These are phyloP conservation scores for Populus tomentosa DNA, from an alignment of 441 rosid genomes.

Conservation along the genomic window DNA sequence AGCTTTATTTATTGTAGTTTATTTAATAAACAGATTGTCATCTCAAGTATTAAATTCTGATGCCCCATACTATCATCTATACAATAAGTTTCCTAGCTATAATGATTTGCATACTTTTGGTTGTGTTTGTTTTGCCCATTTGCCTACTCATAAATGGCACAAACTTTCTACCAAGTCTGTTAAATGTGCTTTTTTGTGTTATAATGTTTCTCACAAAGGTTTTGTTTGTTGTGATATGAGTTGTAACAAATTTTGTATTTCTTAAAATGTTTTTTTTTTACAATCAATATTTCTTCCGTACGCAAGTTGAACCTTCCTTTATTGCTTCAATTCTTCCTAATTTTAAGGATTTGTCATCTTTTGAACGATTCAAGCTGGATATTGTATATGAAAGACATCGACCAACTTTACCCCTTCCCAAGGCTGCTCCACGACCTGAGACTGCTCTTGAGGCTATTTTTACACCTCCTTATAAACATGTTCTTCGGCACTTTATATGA, in stretches of 20 bases:
- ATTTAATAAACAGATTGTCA: constrained; percentile 1
- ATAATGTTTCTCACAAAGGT: background rate
- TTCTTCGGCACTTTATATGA: background rate
- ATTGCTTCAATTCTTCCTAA: background rate
- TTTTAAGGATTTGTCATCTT: background rate
- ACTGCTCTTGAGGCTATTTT: no score
- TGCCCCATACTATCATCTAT: background rate
- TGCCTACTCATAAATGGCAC: background rate
- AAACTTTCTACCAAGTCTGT: background rate
- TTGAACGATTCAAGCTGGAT: background rate
- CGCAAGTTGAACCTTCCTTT: background rate
- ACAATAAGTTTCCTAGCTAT: background rate
- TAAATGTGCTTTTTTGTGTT: background rate
- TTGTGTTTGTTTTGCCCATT: constrained; percentile 3
- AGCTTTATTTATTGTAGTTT: background rate
- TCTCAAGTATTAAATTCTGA: background rate
- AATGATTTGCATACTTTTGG: background rate
- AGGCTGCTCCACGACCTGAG: background rate
- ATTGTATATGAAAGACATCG: no score
- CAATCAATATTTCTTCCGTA: background rate
- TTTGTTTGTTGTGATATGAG: background rate
- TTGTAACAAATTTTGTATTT: background rate
- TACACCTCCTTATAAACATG: no score
- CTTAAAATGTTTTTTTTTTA: background rate
- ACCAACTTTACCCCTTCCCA: background rate